phyloP scores from a whole-genome alignment of 1,284 basidiomycete species.

The Microbotryum violaceum region DNA sequence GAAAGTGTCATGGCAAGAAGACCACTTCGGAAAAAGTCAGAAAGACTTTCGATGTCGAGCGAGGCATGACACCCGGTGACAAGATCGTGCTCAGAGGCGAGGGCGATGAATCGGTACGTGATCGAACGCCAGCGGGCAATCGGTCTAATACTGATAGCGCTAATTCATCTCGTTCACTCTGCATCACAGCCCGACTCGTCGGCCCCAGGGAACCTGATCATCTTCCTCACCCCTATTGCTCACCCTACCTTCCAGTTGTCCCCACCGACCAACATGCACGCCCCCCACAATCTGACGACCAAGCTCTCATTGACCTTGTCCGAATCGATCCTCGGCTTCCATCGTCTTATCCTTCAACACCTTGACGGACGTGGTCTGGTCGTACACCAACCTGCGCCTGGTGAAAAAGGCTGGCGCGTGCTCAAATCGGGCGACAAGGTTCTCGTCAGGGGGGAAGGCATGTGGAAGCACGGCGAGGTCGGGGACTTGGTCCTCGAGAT shows the following conservation, averaged over 20 bases:
- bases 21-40: constrained; percentile 79
- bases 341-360: constrained; percentile 74
- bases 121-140: neutral
- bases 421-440: constrained; percentile 66
- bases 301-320: constrained; percentile 64
- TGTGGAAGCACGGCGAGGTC: constrained; percentile 65
- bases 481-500: constrained; percentile 77
- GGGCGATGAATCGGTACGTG: constrained; percentile 73
- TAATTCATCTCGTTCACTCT: neutral
- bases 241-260: constrained; percentile 75
- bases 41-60: constrained; percentile 75
- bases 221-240: constrained; percentile 60
- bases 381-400: constrained; percentile 52
- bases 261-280: constrained; percentile 33
- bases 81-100: constrained; percentile 80
- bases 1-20: constrained; percentile 86
- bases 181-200: constrained; percentile 18
- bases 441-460: constrained; percentile 70
- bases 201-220: constrained; percentile 56
- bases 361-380: constrained; percentile 80
- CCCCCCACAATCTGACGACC: constrained; percentile 48
- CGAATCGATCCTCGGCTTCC: constrained; percentile 83
- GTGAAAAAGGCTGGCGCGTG: constrained; percentile 55
- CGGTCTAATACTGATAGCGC: constrained; percentile 1
- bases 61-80: constrained; percentile 78